phyloP scores from a whole-genome alignment of 805 yeast species.

The Zygosaccharomyces bisporus region DNA sequence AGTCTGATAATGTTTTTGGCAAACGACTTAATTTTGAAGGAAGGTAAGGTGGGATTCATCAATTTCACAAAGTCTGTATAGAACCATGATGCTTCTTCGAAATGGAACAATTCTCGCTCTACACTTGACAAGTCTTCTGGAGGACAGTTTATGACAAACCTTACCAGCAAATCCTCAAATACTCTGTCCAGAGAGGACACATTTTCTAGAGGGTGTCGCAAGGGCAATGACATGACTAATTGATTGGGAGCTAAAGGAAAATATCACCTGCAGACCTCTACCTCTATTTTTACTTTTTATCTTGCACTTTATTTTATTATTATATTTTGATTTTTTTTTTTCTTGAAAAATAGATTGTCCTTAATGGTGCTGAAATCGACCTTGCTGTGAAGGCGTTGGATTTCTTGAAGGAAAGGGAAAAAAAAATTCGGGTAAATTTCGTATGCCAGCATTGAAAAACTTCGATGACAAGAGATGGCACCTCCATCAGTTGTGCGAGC shows the following conservation, averaged over 20 bases:
- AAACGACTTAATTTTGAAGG: slow-evolving; percentile 72
- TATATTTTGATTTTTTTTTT: background rate
- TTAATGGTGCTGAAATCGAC: background rate
- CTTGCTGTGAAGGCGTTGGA: background rate
- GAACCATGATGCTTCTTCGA: slow-evolving; percentile 99
- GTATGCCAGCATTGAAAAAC: background rate
- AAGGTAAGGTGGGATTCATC: slow-evolving; percentile 70
- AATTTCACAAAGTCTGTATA: slow-evolving; percentile 79
- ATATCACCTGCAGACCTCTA: background rate
- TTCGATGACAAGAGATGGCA: background rate
- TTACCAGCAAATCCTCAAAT: slow-evolving; percentile 79
- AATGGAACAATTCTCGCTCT: slow-evolving; percentile 79
- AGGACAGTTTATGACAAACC: slow-evolving; percentile 90
- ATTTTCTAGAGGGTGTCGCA: slow-evolving; percentile 52
- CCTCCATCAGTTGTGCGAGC: background rate
- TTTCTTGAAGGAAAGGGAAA: background rate
- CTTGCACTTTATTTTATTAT: background rate
- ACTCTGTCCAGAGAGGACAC: slow-evolving; percentile 63
- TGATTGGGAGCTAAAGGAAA: background rate
- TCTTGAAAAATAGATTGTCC: background rate
- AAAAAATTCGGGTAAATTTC: slow-evolving; percentile 1
- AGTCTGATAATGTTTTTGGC: slow-evolving; percentile 61
- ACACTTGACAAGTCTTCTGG: slow-evolving; percentile 71
- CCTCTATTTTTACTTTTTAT: background rate
- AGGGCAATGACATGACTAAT: slow-evolving; percentile 52